Percentiles rank a stretch among this genome's conserved stretches.
These are phyloP conservation scores for Verticillium longisporum DNA, from an alignment of 2,329 filamentous ascomycete genomes.

Conservation along the genomic window DNA sequence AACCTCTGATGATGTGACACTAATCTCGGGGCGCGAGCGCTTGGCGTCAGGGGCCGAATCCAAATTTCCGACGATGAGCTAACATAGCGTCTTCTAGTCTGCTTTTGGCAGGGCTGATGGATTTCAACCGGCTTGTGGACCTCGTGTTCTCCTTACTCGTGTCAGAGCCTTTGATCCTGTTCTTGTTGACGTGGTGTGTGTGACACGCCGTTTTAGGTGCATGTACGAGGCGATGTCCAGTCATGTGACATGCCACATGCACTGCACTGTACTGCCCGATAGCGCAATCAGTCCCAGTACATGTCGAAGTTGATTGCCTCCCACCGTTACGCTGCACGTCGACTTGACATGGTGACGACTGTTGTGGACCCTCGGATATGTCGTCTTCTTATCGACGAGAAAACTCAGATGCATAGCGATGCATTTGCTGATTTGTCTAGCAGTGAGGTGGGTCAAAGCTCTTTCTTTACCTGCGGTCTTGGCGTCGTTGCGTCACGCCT, in stretches of 20 bases:
- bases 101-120: background rate
- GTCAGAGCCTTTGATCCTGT: too few relatives aligned
- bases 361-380: background rate
- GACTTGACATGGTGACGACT: background rate
- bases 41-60: background rate
- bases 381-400: background rate
- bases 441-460: background rate
- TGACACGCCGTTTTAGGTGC: background rate
- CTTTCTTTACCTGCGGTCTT: background rate
- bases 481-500: background rate
- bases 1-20: background rate
- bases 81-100: background rate
- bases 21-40: background rate
- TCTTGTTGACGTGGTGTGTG: background rate
- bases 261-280: background rate
- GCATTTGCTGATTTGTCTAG: background rate
- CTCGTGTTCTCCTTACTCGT: background rate
- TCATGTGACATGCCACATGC: too few relatives aligned
- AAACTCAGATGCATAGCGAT: too few relatives aligned
- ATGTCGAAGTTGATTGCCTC: background rate
- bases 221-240: too few relatives aligned
- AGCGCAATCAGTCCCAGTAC: background rate
- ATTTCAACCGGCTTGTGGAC: background rate
- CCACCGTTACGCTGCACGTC: background rate
- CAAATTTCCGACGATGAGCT: background rate